These are phyloP conservation scores for Laetiporus sulphureus DNA, from an alignment of 1,284 basidiomycete genomes.

Conservation along the genomic window DNA sequence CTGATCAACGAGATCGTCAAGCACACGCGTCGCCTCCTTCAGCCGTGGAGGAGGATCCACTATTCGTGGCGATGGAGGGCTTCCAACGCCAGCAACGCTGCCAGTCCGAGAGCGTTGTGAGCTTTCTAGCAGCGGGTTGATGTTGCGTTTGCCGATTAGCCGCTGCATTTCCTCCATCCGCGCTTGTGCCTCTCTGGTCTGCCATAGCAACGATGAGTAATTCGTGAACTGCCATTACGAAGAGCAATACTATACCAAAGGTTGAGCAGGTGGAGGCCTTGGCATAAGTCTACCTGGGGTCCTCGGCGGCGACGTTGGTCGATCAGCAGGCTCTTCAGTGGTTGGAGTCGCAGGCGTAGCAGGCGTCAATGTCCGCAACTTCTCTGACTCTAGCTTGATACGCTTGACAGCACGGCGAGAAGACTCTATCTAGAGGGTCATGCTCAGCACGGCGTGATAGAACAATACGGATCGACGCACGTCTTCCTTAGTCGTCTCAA, in stretches of 20 bases:
- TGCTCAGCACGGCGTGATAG: not conserved
- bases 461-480: slow-evolving; percentile 32
- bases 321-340: slow-evolving; percentile 46
- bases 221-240: not conserved
- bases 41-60: slow-evolving; percentile 16
- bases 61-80: slow-evolving; percentile 16
- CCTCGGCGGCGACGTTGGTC: slow-evolving; percentile 39
- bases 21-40: slow-evolving; percentile 23
- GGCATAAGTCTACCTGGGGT: too few relatives aligned
- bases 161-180: slow-evolving; percentile 75
- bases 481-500: slow-evolving; percentile 59
- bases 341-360: slow-evolving; percentile 1
- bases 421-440: slow-evolving; percentile 48
- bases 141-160: slow-evolving; percentile 54
- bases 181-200: slow-evolving; percentile 68
- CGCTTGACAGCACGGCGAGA: slow-evolving; percentile 62
- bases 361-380: slow-evolving; percentile 15
- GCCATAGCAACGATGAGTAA: slow-evolving; percentile 4
- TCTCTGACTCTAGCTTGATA: slow-evolving; percentile 50
- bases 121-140: slow-evolving; percentile 28
- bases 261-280: slow-evolving; percentile 30
- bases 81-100: slow-evolving; percentile 21
- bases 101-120: slow-evolving; percentile 40
- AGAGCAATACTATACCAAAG: slow-evolving; percentile 33
- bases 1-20: slow-evolving; percentile 51